Percentiles rank a stretch among this genome's conserved stretches.
These are phyloP conservation scores for Phyllachora maydis DNA, from an alignment of 2,329 filamentous ascomycete species.

Conservation along the genomic window DNA sequence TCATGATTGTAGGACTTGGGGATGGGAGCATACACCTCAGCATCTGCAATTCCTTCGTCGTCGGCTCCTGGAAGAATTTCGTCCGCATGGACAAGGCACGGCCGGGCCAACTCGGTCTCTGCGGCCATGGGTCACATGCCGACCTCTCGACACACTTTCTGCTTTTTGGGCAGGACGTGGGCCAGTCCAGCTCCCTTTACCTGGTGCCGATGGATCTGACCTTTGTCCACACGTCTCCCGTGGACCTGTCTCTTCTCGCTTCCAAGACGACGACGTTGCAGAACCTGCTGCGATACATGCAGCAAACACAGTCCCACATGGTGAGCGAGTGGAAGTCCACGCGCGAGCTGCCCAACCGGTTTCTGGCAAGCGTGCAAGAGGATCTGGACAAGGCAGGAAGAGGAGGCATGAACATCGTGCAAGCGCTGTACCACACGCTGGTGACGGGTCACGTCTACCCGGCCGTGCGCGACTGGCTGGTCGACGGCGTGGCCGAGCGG, in stretches of 20 bases:
- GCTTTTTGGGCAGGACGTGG: constrained; percentile 23
- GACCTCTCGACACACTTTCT: constrained; percentile 59
- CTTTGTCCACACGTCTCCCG: constrained; percentile 58
- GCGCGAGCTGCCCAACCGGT: constrained; percentile 58
- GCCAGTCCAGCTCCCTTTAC: constrained; percentile 22
- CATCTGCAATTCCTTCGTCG: constrained; percentile 70
- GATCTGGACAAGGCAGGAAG: constrained; percentile 44
- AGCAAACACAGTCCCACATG: constrained; percentile 62
- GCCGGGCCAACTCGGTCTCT: constrained; percentile 15
- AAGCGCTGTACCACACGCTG: constrained; percentile 66
- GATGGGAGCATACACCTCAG: constrained; percentile 55
- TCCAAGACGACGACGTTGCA: constrained; percentile 77
- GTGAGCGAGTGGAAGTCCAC: constrained; percentile 66
- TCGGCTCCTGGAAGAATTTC: constrained; percentile 42
- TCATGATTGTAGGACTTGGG: constrained; percentile 54
- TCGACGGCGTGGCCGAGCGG: constrained; percentile 62
- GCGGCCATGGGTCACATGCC: constrained; percentile 50
- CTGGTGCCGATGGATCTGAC: constrained; percentile 67
- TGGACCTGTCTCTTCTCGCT: constrained; percentile 66
- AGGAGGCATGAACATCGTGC: constrained; percentile 40
- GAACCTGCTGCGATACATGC: constrained; percentile 68
- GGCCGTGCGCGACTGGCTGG: constrained; percentile 67
- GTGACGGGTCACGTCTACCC: constrained; percentile 64
- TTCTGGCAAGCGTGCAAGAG: constrained; percentile 57
- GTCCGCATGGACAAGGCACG: constrained; percentile 8